phyloP scores from a whole-genome alignment of 495 filamentous ascomycete species.

The Aspergillus steynii region DNA sequence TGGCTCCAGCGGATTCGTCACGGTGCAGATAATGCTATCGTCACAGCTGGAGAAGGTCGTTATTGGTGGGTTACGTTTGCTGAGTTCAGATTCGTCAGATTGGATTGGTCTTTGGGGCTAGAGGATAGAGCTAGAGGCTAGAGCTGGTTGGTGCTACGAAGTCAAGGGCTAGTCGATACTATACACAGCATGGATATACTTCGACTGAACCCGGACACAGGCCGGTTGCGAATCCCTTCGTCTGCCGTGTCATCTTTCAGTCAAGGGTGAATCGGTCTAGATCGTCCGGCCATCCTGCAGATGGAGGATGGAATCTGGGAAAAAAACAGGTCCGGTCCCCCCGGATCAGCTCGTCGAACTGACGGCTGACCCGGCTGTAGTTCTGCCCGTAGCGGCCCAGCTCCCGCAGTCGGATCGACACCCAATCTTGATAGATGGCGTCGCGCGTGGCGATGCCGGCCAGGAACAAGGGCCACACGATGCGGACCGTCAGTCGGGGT shows the following conservation, averaged over 20 bases:
- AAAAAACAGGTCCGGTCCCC: slow-evolving; percentile 17
- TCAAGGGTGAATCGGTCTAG: too few relatives aligned
- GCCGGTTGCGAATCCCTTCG: too few relatives aligned
- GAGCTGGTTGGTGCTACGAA: too few relatives aligned
- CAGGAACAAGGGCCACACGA: slow-evolving; percentile 33
- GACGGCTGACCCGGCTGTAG: slow-evolving; percentile 21
- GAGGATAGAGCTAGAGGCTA: too few relatives aligned
- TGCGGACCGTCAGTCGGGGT: slow-evolving; percentile 29
- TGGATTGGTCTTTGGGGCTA: too few relatives aligned
- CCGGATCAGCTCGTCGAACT: slow-evolving; percentile 31
- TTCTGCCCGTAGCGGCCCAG: slow-evolving; percentile 34
- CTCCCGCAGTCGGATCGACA: slow-evolving; percentile 32
- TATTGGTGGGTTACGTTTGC: too few relatives aligned
- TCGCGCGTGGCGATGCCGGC: slow-evolving; percentile 35
- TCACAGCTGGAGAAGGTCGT: too few relatives aligned
- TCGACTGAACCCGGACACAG: too few relatives aligned
- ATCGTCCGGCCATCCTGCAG: not conserved
- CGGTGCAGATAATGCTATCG: not conserved
- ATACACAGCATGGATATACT: too few relatives aligned
- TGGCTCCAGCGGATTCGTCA: not conserved
- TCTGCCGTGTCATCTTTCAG: too few relatives aligned
- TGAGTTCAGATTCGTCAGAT: too few relatives aligned
- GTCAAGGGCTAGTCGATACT: too few relatives aligned
- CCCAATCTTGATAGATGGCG: slow-evolving; percentile 36
- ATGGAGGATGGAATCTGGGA: not conserved